phyloP scores from a whole-genome alignment of 2,329 filamentous ascomycete genomes.

The Grosmannia serpens region DNA sequence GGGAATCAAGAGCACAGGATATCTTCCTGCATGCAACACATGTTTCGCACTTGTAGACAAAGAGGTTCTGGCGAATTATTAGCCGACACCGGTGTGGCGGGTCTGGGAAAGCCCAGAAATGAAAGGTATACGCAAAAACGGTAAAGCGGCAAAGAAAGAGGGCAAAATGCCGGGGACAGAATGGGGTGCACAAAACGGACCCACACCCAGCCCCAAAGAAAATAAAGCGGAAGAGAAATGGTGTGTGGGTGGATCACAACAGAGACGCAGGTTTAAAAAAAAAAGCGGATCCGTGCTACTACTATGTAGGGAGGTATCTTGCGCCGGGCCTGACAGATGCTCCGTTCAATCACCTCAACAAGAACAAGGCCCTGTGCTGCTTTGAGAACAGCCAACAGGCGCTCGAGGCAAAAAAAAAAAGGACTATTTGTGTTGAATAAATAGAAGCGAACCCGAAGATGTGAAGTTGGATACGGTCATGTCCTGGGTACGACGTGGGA shows the following conservation, averaged over 20 bases:
- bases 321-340: too few relatives aligned
- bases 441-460: too few relatives aligned
- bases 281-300: neutral
- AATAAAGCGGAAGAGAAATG: constrained; percentile 1
- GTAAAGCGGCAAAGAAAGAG: neutral
- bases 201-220: neutral
- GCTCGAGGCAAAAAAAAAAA: too few relatives aligned
- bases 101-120: neutral
- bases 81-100: constrained; percentile 1
- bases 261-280: neutral
- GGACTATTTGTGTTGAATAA: too few relatives aligned
- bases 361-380: too few relatives aligned
- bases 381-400: too few relatives aligned
- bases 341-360: too few relatives aligned
- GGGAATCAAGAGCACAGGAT: neutral
- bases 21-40: neutral
- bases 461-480: neutral
- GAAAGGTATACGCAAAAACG: neutral
- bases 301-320: neutral
- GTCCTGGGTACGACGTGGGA: neutral
- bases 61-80: constrained; percentile 1
- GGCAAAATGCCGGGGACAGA: neutral
- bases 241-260: neutral
- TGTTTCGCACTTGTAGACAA: neutral
- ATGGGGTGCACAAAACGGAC: neutral